phyloP scores from a whole-genome alignment of 2,329 filamentous ascomycete genomes.

The Aspergillus sp. region DNA sequence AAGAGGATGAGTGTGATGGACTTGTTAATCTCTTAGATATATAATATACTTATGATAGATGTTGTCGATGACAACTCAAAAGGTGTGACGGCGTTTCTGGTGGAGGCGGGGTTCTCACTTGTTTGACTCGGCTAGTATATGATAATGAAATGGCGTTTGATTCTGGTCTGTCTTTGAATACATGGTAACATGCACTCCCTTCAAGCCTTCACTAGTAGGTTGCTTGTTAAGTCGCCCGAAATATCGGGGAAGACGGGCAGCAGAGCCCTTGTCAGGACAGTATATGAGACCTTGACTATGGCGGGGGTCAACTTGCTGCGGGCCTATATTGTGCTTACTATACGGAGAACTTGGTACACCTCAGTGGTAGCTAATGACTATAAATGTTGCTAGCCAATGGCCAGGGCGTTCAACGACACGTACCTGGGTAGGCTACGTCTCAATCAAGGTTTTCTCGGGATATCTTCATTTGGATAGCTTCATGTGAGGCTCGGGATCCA shows the following conservation, averaged over 20 bases:
- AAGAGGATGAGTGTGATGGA: slow-evolving; percentile 61
- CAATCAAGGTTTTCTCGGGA: not conserved
- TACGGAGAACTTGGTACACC: no score
- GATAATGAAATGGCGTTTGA: not conserved
- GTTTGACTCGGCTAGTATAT: not conserved
- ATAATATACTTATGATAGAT: not conserved
- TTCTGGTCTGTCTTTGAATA: not conserved
- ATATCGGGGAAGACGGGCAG: not conserved
- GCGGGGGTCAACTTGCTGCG: no score
- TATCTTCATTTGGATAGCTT: slow-evolving; percentile 5
- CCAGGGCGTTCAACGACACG: not conserved
- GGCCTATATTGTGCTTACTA: no score
- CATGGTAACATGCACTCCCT: not conserved
- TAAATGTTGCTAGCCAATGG: not conserved
- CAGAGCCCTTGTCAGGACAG: not conserved
- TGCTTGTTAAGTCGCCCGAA: not conserved
- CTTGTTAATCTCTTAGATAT: slow-evolving; percentile 54
- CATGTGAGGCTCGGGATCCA: not conserved
- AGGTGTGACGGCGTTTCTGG: slow-evolving; percentile 3
- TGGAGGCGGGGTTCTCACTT: not conserved
- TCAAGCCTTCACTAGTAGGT: not conserved
- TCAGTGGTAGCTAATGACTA: no score
- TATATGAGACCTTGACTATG: not conserved
- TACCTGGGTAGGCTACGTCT: not conserved
- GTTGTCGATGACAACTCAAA: slow-evolving; percentile 10